phyloP scores from a whole-genome alignment of 805 yeast species.

The Candida corydali region DNA sequence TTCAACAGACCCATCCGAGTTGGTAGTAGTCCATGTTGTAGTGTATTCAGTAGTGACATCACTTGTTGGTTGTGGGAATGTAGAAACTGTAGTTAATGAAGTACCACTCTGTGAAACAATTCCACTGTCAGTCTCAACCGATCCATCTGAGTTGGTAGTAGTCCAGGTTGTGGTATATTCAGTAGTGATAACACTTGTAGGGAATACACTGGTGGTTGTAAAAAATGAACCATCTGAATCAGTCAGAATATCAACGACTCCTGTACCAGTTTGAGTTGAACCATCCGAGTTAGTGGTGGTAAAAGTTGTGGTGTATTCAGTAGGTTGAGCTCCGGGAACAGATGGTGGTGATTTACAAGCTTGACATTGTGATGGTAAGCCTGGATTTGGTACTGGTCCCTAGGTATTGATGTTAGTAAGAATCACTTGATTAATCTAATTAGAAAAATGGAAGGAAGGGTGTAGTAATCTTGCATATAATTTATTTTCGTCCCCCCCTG shows the following conservation, averaged over 20 bases:
- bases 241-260: slow-evolving; percentile 10
- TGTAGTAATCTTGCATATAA: too few species aligned
- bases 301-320: slow-evolving; percentile 13
- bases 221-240: slow-evolving; percentile 7
- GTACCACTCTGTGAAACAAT: slow-evolving; percentile 13
- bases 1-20: slow-evolving; percentile 2
- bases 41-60: slow-evolving; percentile 2
- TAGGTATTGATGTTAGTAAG: slow-evolving; percentile 7
- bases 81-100: slow-evolving; percentile 9
- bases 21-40: slow-evolving; percentile 8
- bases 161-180: slow-evolving; percentile 1
- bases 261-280: slow-evolving; percentile 8
- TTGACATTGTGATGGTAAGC: slow-evolving; percentile 18
- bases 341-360: slow-evolving; percentile 15
- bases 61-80: slow-evolving; percentile 8
- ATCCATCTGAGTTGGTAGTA: slow-evolving; percentile 9
- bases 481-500: too few species aligned
- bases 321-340: slow-evolving; percentile 13
- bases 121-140: slow-evolving; percentile 12
- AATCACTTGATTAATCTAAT: too few species aligned
- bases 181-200: slow-evolving; percentile 3
- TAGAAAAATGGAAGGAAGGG: too few species aligned
- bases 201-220: slow-evolving; percentile 7
- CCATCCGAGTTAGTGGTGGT: slow-evolving; percentile 4
- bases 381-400: slow-evolving; percentile 17